Percentiles rank a stretch among this genome's conserved stretches.
These are phyloP conservation scores for Guyanaporus albipodus DNA, from an alignment of 768 basidiomycete genomes.

Conservation along the genomic window DNA sequence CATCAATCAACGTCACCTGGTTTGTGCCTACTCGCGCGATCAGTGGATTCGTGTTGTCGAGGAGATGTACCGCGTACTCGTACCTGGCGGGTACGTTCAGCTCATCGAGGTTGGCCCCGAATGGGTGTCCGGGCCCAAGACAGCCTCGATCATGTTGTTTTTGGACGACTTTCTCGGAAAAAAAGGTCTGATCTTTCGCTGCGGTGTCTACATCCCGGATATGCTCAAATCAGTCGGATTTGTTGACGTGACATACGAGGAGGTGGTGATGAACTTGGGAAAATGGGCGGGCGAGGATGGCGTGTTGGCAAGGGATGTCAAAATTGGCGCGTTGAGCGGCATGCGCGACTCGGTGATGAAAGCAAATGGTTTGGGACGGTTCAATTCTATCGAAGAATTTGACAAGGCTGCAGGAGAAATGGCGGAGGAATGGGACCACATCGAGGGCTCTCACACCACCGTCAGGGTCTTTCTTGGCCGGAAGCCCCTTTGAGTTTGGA, in stretches of 20 bases:
- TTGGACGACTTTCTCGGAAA: conserved; percentile 8
- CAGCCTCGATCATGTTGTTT: conserved; percentile 5
- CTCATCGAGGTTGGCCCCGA: conserved; percentile 25
- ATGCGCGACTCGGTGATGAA: conserved; percentile 22
- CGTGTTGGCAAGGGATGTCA: conserved; percentile 11
- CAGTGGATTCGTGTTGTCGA: conserved; percentile 26
- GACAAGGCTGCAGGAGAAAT: conserved; percentile 15
- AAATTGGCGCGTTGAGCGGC: conserved; percentile 20
- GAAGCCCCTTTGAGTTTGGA: conserved; percentile 15
- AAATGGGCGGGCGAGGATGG: conserved; percentile 26
- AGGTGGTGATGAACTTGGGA: conserved; percentile 18
- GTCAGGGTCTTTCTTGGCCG: conserved; percentile 10
- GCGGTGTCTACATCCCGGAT: conserved; percentile 11
- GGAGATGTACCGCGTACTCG: conserved; percentile 31
- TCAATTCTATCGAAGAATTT: conserved; percentile 17
- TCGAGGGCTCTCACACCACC: conserved; percentile 9
- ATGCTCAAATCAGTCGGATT: conserved; percentile 21
- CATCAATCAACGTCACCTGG: conserved; percentile 32
- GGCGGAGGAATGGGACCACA: conserved; percentile 25
- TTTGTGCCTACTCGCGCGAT: conserved; percentile 24
- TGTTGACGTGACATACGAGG: conserved; percentile 15
- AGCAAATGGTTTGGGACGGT: conserved; percentile 10
- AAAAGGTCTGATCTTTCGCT: conserved; percentile 9
- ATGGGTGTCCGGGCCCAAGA: conserved; percentile 13
- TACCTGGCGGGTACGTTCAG: conserved; percentile 32